A percentile compares a stretch with the other conserved stretches of the same genome.
phyloP scores from a whole-genome alignment of 176 grass and related monocot genomes.

The Triticum urartu region DNA sequence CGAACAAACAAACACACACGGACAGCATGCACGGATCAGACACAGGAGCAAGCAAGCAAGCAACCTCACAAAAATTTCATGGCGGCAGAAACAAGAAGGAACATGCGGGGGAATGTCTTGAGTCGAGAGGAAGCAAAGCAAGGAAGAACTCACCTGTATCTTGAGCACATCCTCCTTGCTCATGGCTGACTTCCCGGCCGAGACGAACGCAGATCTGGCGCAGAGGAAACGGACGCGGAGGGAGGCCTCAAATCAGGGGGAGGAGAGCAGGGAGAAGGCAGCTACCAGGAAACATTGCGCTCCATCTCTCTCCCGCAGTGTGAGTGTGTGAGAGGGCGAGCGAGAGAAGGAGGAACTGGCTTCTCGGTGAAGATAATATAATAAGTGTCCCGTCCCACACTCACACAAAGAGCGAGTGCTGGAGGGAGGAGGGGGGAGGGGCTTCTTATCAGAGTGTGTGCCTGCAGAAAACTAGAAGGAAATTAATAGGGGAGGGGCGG shows the following conservation, averaged over 20 bases:
- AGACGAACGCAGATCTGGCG: slow-evolving; percentile 41
- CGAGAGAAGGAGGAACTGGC: slow-evolving; percentile 17
- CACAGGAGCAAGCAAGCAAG: not conserved
- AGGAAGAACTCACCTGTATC: slow-evolving; percentile 45
- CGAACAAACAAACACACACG: not conserved
- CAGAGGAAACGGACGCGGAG: not conserved
- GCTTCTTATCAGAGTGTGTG: slow-evolving; percentile 14
- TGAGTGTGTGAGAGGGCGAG: not conserved
- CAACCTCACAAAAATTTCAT: not conserved
- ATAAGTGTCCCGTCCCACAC: slow-evolving; percentile 1
- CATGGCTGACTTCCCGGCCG: slow-evolving; percentile 41
- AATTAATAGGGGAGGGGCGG: not conserved
- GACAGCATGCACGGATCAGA: not conserved
- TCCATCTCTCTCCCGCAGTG: not conserved
- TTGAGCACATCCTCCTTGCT: slow-evolving; percentile 74
- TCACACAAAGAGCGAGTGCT: not conserved
- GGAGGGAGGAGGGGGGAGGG: too few relatives aligned
- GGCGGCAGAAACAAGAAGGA: slow-evolving; percentile 13
- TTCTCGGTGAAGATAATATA: slow-evolving; percentile 24
- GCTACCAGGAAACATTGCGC: slow-evolving; percentile 9
- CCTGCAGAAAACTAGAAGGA: not conserved
- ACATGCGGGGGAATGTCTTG: not conserved
- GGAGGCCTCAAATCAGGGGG: slow-evolving; percentile 44
- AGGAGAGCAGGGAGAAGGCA: slow-evolving; percentile 13
- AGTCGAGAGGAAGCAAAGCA: slow-evolving; percentile 30